Percentiles rank a stretch among this genome's conserved stretches.
Conservation (phyloP, 768 basidiomycete genomes). For the Udeniomyces megalosporus region DNA sequence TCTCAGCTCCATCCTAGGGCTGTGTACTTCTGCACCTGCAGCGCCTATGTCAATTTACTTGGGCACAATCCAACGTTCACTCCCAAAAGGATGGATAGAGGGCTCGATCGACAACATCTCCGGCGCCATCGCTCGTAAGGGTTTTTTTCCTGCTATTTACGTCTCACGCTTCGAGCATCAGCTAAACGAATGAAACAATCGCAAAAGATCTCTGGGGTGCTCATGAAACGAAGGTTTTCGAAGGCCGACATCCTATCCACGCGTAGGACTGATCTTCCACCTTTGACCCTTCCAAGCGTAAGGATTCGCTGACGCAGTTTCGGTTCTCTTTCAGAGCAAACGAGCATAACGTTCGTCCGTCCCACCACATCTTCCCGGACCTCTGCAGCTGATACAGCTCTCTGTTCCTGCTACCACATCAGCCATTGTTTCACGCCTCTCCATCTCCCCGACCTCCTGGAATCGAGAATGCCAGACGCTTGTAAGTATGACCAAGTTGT, state of each 20-base stretch:
- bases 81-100: slow-evolving; percentile 17
- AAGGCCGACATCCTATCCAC: slow-evolving; percentile 16
- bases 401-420: not conserved
- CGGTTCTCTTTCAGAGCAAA: not conserved
- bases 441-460: slow-evolving; percentile 10
- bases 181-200: not conserved
- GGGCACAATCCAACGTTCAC: slow-evolving; percentile 15
- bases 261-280: not conserved
- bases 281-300: no score
- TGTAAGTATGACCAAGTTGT: no score
- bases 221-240: slow-evolving; percentile 14
- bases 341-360: slow-evolving; percentile 9
- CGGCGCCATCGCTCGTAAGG: slow-evolving; percentile 11
- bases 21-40: slow-evolving; percentile 15
- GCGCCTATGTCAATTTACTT: slow-evolving; percentile 8
- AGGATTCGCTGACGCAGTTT: not conserved
- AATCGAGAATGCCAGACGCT: slow-evolving; percentile 12
- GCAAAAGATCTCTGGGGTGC: slow-evolving; percentile 10
- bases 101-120: slow-evolving; percentile 15
- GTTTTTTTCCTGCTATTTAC: not conserved
- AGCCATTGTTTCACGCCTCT: slow-evolving; percentile 13
- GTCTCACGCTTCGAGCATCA: not conserved
- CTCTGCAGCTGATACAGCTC: not conserved
- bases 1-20: slow-evolving; percentile 12
- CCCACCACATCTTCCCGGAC: no score